Conservation (phyloP, 2,329 filamentous ascomycete genomes). For the Verticillium nonalfalfae region DNA sequence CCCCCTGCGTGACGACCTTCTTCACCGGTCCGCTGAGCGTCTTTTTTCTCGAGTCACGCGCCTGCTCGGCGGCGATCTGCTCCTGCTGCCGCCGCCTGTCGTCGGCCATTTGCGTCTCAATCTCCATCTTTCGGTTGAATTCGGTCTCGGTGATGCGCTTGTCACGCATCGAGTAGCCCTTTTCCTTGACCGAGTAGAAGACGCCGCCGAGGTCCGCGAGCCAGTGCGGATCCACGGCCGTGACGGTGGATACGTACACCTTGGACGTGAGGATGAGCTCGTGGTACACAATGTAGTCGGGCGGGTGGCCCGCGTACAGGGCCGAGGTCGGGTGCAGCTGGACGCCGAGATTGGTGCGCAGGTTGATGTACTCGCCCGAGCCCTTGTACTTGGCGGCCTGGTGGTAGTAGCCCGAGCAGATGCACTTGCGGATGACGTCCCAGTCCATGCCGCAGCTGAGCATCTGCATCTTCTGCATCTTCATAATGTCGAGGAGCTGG, state of each 20-base stretch:
- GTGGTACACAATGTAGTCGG: conserved; percentile 97
- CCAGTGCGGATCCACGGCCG: conserved; percentile 94
- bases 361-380: conserved; percentile 94
- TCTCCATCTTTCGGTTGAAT: conserved; percentile 89
- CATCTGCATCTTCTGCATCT: conserved; percentile 83
- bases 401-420: conserved; percentile 97
- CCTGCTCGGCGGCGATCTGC: conserved; percentile 42
- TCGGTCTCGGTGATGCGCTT: conserved; percentile 85
- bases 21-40: conserved; percentile 26
- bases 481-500: conserved; percentile 91
- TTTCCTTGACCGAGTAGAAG: conserved; percentile 96
- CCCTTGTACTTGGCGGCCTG: conserved; percentile 95
- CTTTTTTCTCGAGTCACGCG: conserved; percentile 37
- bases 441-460: conserved; percentile 91
- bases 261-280: conserved; percentile 95
- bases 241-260: conserved; percentile 97
- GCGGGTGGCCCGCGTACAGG: conserved; percentile 89
- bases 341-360: conserved; percentile 89
- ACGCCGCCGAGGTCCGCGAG: conserved; percentile 93
- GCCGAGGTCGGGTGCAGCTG: conserved; percentile 92
- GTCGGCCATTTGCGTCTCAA: conserved; percentile 85
- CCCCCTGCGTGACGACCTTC: conserved; percentile 56
- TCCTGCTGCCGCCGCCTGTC: conserved; percentile 67
- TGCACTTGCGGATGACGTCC: conserved; percentile 92
- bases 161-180: conserved; percentile 84